These are phyloP conservation scores for Zygosaccharomyces lentus DNA, from an alignment of 805 yeast genomes.

Conservation along the genomic window DNA sequence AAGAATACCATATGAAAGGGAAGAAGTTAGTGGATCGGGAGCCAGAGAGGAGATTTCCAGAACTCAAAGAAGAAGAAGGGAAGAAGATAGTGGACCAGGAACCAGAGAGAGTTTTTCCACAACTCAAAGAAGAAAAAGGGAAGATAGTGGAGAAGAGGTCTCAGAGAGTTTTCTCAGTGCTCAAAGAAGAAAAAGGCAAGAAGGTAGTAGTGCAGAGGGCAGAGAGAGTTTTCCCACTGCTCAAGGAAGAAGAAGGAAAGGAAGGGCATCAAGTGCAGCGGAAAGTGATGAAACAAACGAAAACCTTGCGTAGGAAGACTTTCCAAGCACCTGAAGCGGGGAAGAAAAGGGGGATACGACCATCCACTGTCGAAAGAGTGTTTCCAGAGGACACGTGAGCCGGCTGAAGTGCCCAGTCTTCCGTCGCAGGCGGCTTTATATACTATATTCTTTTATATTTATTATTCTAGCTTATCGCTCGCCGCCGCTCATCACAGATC, in stretches of 20 bases:
- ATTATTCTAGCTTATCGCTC: neutral
- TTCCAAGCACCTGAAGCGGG: neutral
- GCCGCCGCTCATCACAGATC: neutral
- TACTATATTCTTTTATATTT: neutral
- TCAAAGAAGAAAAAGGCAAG: neutral
- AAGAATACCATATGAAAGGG: neutral
- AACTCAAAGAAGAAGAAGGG: neutral
- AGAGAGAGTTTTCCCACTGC: conserved; percentile 9
- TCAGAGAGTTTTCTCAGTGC: conserved; percentile 1
- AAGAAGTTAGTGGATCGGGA: neutral
- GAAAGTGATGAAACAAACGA: neutral
- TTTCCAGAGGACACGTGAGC: neutral
- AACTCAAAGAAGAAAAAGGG: neutral
- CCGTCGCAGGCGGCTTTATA: neutral
- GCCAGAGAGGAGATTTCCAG: conserved; percentile 6
- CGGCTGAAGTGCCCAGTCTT: too few species aligned
- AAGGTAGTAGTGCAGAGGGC: neutral
- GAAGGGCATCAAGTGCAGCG: neutral
- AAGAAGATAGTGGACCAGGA: neutral
- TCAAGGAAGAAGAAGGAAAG: neutral
- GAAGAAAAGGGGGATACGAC: neutral
- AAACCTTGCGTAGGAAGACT: neutral
- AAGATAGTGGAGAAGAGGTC: neutral
- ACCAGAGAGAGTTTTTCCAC: neutral
- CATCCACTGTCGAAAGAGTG: conserved; percentile 1